Evolutionary conservation across 495 filamentous ascomycete species (phyloP).

Genomic region (Trichocladium antarcticum): DNA sequence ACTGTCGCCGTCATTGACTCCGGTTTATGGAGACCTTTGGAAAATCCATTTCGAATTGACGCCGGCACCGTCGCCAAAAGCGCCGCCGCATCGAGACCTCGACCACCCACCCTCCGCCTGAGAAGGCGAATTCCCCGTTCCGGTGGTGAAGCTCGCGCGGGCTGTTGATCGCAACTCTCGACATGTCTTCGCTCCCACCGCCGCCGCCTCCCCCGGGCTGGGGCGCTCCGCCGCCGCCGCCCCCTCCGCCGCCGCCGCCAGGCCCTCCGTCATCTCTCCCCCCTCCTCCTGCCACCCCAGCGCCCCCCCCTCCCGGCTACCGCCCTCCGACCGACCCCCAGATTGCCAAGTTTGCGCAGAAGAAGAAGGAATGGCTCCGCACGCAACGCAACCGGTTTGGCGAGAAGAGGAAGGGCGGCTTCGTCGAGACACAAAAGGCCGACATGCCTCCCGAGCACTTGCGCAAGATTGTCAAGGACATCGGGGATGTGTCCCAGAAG

Average conservation of each 20-base stretch:
- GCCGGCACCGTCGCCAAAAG: neutral
- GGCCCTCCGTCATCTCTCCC: conserved; percentile 66
- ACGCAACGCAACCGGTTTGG: conserved; percentile 86
- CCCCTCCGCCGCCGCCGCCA: conserved; percentile 62
- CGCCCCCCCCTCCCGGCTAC: conserved; percentile 83
- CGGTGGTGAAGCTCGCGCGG: neutral
- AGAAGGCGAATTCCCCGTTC: neutral
- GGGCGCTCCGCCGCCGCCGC: conserved; percentile 36
- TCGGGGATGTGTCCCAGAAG: conserved; percentile 98
- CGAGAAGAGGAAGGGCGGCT: conserved; percentile 92
- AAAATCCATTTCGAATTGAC: neutral
- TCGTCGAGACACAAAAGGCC: conserved; percentile 94
- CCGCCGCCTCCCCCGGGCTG: conserved; percentile 49
- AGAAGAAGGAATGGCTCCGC: conserved; percentile 98
- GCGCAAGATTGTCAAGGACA: conserved; percentile 96
- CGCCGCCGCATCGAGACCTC: conserved; percentile 1
- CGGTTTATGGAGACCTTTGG: conserved; percentile 5
- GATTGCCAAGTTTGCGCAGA: conserved; percentile 89
- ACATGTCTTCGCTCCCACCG: conserved; percentile 64
- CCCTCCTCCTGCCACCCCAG: conserved; percentile 50
- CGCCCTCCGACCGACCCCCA: conserved; percentile 74
- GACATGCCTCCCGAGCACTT: conserved; percentile 99
- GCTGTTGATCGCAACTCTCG: conserved; percentile 17
- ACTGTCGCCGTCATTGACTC: neutral
- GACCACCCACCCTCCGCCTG: neutral